Conservation (phyloP, 2,329 filamentous ascomycete genomes). For the Myriosclerotinia duriaeana region DNA sequence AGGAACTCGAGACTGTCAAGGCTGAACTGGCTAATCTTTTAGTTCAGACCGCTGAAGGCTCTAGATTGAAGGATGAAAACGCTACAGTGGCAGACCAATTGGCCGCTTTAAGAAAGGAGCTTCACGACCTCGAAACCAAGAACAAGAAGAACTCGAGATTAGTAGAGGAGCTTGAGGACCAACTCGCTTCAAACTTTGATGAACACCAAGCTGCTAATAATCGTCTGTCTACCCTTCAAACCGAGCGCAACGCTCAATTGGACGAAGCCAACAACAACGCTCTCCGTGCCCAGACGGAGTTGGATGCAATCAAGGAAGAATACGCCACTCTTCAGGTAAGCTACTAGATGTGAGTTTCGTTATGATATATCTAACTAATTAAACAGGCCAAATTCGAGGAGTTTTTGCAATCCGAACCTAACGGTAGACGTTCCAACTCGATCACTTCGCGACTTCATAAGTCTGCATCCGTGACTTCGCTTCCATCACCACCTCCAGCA, state of each 20-base stretch:
- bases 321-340: constrained; percentile 67
- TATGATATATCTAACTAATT: constrained; percentile 17
- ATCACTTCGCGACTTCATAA: constrained; percentile 60
- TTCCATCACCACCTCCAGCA: constrained; percentile 90
- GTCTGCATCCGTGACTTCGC: constrained; percentile 74
- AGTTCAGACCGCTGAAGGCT: constrained; percentile 47
- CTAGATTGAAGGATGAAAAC: constrained; percentile 47
- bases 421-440: constrained; percentile 57
- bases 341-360: not conserved
- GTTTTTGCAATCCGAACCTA: constrained; percentile 36
- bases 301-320: constrained; percentile 67
- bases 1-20: constrained; percentile 63
- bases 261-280: constrained; percentile 74
- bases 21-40: constrained; percentile 54
- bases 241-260: constrained; percentile 70
- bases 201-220: constrained; percentile 84
- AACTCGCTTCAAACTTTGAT: constrained; percentile 92
- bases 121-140: constrained; percentile 59
- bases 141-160: constrained; percentile 91
- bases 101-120: constrained; percentile 63
- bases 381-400: constrained; percentile 62
- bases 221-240: constrained; percentile 77
- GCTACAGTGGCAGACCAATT: constrained; percentile 56
- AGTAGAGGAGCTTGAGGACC: constrained; percentile 94
- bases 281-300: constrained; percentile 62